A percentile compares a stretch with the other conserved stretches of the same genome.
Conservation (phyloP, 352 stramenopile species). For the Pythium graminicola region DNA sequence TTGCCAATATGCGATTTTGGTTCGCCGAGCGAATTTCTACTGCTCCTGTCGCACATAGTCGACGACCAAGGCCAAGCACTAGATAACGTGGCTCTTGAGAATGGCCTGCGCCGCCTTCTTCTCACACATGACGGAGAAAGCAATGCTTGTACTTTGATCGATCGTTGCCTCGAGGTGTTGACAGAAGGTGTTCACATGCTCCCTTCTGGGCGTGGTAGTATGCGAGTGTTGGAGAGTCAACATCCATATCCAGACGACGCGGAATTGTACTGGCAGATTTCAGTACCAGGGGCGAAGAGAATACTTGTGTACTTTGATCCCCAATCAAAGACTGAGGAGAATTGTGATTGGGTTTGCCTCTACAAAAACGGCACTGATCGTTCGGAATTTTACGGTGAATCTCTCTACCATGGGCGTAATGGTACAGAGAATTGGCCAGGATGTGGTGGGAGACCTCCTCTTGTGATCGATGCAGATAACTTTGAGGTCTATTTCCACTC, state of each 20-base stretch:
- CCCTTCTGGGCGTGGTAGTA: constrained; percentile 33
- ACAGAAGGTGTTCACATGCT: constrained; percentile 20
- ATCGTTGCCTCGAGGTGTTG: constrained; percentile 34
- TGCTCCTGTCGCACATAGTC: constrained; percentile 31
- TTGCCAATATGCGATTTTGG: constrained; percentile 27
- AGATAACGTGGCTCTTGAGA: constrained; percentile 24
- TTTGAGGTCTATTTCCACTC: constrained; percentile 83
- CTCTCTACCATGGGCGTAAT: constrained; percentile 55
- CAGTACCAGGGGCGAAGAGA: constrained; percentile 53
- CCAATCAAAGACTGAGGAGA: constrained; percentile 58
- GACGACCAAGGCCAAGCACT: constrained; percentile 18
- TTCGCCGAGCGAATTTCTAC: constrained; percentile 30
- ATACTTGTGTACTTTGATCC: constrained; percentile 70
- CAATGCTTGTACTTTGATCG: background rate
- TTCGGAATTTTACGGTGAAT: constrained; percentile 37
- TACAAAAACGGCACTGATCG: constrained; percentile 56
- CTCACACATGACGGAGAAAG: background rate
- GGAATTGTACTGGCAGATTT: constrained; percentile 63
- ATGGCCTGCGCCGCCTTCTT: constrained; percentile 4
- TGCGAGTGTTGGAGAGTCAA: constrained; percentile 54
- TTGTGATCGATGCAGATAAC: constrained; percentile 62
- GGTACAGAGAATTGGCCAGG: constrained; percentile 79
- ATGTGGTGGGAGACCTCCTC: constrained; percentile 43
- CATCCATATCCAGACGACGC: constrained; percentile 69
- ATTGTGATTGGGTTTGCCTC: constrained; percentile 61